Evolutionary conservation across 2,329 filamentous ascomycete species (phyloP), one percentile per base, ranked within the genome.

Genomic region (Nemania sp.): DNA sequence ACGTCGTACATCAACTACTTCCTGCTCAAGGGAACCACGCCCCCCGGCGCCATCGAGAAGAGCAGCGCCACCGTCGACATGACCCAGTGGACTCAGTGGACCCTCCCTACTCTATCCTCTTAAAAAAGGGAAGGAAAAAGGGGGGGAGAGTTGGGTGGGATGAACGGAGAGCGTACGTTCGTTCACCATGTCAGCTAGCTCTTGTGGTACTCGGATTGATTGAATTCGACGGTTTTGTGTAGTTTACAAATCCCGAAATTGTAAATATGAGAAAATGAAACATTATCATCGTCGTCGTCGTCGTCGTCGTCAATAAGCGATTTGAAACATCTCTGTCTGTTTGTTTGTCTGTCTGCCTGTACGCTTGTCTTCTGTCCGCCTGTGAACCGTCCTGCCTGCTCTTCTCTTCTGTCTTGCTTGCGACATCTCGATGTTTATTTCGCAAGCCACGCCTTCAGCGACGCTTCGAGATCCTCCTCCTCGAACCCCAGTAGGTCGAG

Each of bases 1-100:
- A 81, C 74, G 42, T 76, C 78, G 6, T 87, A 81, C 72, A 81
- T 86, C 71, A 79, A 81, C 74, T 81, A 81, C 71, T 86, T 84
- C 71, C 71, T 84, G 53, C 73, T 82, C 43, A 72, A 72, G 58
- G 68, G 69, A 32, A 69, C 72, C 32, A 70, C 71, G 13, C 69
- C 69, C 4, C 76, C 77, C 0, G 68, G 66, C 2, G 70, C 69
- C 21, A 65, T 78, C 39, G 76, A 79, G 71, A 74, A 73, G 69
- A 76, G 74, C 67, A 69, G 70, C n/a, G 71, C 74, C 17, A 76
- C 35, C 17, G 78, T 79, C 40, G 72, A 76, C 42, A 68, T 78
- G 56, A 64, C 67, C 43, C 67, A 73, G 39, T 81, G 78, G 77
- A 75, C 76, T 49, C 71, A 76, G 17, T 81, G 78, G 79, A 69